phyloP scores from a whole-genome alignment of 106 monocot species.

The Phalaenopsis aphrodite region DNA sequence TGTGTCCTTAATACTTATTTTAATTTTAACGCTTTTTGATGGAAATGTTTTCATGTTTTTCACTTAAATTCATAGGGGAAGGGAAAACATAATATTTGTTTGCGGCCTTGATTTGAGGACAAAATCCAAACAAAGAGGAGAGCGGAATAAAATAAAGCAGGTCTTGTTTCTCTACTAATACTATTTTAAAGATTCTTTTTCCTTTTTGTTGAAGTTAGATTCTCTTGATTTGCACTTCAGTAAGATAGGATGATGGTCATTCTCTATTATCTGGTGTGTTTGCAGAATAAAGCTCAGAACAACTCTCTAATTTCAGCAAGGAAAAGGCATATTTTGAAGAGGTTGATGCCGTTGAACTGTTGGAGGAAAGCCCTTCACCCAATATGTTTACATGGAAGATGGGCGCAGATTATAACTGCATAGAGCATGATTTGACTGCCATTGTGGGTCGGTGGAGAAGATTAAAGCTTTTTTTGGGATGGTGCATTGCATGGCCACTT shows the following conservation, averaged over 20 bases:
- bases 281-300: constrained; percentile 45
- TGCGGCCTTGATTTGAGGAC: constrained; percentile 29
- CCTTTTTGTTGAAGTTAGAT: background rate
- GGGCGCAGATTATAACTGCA: constrained; percentile 25
- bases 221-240: background rate
- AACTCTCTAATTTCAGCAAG: constrained; percentile 47
- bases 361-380: constrained; percentile 87
- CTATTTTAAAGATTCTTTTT: background rate
- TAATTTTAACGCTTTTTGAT: too few relatives aligned
- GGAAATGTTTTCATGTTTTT: constrained; percentile 1
- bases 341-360: constrained; percentile 78
- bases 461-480: constrained; percentile 37
- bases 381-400: constrained; percentile 50
- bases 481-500: constrained; percentile 15
- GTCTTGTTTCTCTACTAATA: constrained; percentile 18
- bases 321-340: constrained; percentile 85
- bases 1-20: constrained; percentile 11
- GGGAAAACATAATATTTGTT: constrained; percentile 63
- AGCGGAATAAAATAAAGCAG: constrained; percentile 39
- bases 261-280: constrained; percentile 1
- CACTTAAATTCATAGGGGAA: constrained; percentile 43
- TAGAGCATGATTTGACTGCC: constrained; percentile 52
- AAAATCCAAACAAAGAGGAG: constrained; percentile 38
- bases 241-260: background rate
- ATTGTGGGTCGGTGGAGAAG: constrained; percentile 80